Evolutionary conservation across 768 basidiomycete species (phyloP), one percentile per base, ranked within the genome.

Genomic region (Epithele typhae): DNA sequence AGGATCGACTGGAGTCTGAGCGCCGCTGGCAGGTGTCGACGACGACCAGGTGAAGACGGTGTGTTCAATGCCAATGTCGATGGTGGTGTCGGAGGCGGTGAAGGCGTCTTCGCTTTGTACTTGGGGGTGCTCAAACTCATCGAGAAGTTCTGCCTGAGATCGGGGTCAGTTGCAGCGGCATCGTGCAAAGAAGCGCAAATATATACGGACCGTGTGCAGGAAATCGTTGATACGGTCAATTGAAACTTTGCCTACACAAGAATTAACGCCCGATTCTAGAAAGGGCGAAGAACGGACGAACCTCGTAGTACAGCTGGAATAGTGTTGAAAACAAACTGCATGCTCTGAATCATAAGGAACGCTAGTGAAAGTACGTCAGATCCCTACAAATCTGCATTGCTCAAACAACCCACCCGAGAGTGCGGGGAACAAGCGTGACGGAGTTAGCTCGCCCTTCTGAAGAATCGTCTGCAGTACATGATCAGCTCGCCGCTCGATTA

Each of bases 301-400:
- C 77, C 4, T 68, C 66, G 27, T 78, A 71, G 25, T 86, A 62
- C 54, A 82, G 68, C 43, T 80, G 75, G 55, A 87, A 85, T 17
- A 84, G 76, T 30, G 76, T 63, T 67, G 80, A 30, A 30, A 7
- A 30, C 14, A 23, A 48, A 7, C 51, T 24, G 27, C 27, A 30
- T 30, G 27, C 14, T 30, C 14, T 30, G 27, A 7, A 30, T 7
- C 8, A 30, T 30, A 9, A 14, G 40, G 27, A 30, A 30, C 34
- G 60, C 64, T 41, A 22, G 64, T 49, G 49, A 67, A 64, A 1
- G n/a, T n/a, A n/a, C n/a, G n/a, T n/a, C n/a, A n/a, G n/a, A n/a
- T n/a, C n/a, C n/a, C n/a, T n/a, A n/a, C n/a, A n/a, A n/a, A n/a
- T n/a, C n/a, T n/a, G n/a, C n/a, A n/a, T n/a, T n/a, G n/a, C n/a